These are phyloP conservation scores for Eimeria maxima DNA, from an alignment of 169 alveolate genomes.

Conservation along the genomic window DNA sequence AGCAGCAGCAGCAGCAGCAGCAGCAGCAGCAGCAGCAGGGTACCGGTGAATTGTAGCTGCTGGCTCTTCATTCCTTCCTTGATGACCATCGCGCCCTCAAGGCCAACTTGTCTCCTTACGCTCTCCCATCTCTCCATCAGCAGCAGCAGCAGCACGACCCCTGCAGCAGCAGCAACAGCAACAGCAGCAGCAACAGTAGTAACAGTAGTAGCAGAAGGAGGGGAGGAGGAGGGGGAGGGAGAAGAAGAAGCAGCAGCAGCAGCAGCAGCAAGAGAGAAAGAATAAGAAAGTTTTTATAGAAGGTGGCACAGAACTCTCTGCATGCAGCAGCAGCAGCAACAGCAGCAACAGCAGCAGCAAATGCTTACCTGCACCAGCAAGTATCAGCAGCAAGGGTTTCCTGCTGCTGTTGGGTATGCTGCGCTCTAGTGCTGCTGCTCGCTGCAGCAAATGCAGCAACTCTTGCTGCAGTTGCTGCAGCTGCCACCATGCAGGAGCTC, in stretches of 20 bases:
- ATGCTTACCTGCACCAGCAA: background rate
- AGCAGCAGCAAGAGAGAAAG: no score
- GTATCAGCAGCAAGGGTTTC: conserved; percentile 8
- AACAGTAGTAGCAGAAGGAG: no score
- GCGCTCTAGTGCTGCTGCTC: conserved; percentile 26
- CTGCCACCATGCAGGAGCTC: background rate
- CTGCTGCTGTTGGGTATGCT: conserved; percentile 2
- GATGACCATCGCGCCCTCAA: conserved; percentile 66
- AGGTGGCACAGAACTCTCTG: background rate
- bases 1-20: background rate
- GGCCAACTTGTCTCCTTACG: conserved; percentile 72
- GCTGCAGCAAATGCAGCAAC: no score
- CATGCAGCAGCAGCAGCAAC: conserved; percentile 11
- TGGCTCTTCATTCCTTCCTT: conserved; percentile 77
- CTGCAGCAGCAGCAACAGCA: conserved; percentile 46
- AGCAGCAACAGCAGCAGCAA: no score
- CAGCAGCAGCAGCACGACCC: background rate
- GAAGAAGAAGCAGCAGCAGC: no score
- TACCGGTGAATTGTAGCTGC: conserved; percentile 80
- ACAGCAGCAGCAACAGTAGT: no score
- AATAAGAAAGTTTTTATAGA: no score
- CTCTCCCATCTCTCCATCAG: conserved; percentile 48
- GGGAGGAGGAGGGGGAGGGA: no score
- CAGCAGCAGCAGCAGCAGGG: conserved; percentile 23
- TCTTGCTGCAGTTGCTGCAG: background rate